Conservation (phyloP, 495 filamentous ascomycete genomes). For the Chaetomidium leptoderma region DNA sequence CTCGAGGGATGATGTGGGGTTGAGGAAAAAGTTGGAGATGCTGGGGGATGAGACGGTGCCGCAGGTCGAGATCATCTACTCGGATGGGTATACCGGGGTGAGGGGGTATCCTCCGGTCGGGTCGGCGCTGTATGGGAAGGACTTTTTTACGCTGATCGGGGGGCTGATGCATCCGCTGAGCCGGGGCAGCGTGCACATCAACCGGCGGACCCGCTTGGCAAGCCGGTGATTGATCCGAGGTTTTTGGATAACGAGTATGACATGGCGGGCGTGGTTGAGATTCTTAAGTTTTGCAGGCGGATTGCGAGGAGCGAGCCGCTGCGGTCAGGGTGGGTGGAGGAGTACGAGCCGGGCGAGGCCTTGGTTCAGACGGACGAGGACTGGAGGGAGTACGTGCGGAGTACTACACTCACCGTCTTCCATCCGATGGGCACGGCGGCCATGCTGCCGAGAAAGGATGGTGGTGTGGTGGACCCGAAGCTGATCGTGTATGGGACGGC, state of each 20-base stretch:
- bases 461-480: conserved; percentile 48
- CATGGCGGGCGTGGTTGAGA: conserved; percentile 16
- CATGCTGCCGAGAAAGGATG: conserved; percentile 42
- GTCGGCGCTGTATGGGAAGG: conserved; percentile 27
- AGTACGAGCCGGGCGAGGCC: conserved; percentile 29
- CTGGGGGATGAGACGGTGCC: conserved; percentile 24
- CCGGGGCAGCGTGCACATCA: conserved; percentile 53
- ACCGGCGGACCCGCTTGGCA: conserved; percentile 6
- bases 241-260: conserved; percentile 30
- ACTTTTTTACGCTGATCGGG: conserved; percentile 41
- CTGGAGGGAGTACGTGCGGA: conserved; percentile 23
- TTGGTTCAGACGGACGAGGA: conserved; percentile 22
- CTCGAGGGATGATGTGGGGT: conserved; percentile 2
- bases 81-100: conserved; percentile 31
- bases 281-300: conserved; percentile 21
- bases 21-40: conserved; percentile 22
- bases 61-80: conserved; percentile 35
- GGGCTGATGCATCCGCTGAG: conserved; percentile 44
- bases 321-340: conserved; percentile 20
- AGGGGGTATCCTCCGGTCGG: conserved; percentile 31
- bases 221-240: conserved; percentile 26
- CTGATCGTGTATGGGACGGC: conserved; percentile 43
- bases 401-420: conserved; percentile 21
- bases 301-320: conserved; percentile 24
- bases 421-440: conserved; percentile 44